Percentiles rank a stretch among this genome's conserved stretches.
Evolutionary conservation across 2,329 filamentous ascomycete genomes (phyloP).

Genomic region (Phyllosticta paracitricarpa): DNA sequence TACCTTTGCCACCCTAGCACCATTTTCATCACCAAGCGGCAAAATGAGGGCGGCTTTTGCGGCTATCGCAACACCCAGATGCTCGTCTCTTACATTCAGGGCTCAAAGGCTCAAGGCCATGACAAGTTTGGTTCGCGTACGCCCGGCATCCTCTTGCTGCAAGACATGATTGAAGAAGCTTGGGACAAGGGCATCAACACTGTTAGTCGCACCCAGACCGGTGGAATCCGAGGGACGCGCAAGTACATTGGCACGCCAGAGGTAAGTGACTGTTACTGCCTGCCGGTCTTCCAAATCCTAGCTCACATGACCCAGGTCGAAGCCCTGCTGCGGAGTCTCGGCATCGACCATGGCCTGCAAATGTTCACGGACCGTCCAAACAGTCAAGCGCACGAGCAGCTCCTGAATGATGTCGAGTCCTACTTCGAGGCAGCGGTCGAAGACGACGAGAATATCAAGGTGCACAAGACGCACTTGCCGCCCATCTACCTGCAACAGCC

Average conservation of each 20-base stretch:
- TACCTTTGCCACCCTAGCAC: constrained; percentile 72
- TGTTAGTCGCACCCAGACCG: constrained; percentile 68
- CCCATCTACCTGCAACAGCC: constrained; percentile 87
- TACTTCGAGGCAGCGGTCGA: constrained; percentile 54
- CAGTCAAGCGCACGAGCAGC: constrained; percentile 40
- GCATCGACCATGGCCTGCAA: constrained; percentile 46
- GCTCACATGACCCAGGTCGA: constrained; percentile 50
- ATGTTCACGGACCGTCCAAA: constrained; percentile 42
- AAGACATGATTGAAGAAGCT: constrained; percentile 75
- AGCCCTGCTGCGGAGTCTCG: constrained; percentile 61
- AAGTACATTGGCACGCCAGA: constrained; percentile 95
- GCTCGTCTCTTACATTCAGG: constrained; percentile 68
- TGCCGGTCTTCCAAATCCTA: not conserved
- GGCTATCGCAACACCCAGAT: constrained; percentile 95
- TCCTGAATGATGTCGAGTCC: constrained; percentile 58
- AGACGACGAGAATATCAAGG: constrained; percentile 39
- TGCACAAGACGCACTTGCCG: constrained; percentile 62
- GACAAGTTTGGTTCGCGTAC: constrained; percentile 50
- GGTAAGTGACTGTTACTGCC: constrained; percentile 39
- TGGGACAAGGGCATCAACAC: constrained; percentile 81
- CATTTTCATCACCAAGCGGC: constrained; percentile 65
- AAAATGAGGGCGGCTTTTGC: constrained; percentile 86
- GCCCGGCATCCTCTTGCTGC: constrained; percentile 71
- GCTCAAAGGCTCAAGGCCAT: constrained; percentile 45
- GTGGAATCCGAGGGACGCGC: constrained; percentile 74